Percentiles rank a stretch among this genome's conserved stretches.
Conservation (phyloP, 768 basidiomycete genomes). For the Daedalea quercina region DNA sequence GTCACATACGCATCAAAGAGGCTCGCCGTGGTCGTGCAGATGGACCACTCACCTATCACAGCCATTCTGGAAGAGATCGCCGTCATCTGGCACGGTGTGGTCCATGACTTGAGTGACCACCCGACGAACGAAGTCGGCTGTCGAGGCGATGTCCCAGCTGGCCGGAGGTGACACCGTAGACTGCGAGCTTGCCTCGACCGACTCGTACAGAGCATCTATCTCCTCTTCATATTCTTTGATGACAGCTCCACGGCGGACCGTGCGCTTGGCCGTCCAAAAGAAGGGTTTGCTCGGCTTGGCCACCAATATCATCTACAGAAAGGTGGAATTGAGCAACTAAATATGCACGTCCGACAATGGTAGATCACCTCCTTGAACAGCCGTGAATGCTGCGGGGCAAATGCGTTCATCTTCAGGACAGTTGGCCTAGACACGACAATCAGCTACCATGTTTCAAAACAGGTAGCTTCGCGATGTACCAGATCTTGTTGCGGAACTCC, state of each 20-base stretch:
- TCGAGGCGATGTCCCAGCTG: slow-evolving; percentile 18
- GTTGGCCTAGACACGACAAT: slow-evolving; percentile 12
- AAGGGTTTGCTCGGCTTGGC: slow-evolving; percentile 24
- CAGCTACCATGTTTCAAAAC: background rate
- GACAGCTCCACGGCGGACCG: slow-evolving; percentile 21
- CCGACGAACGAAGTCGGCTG: slow-evolving; percentile 24
- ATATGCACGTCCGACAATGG: too few relatives aligned
- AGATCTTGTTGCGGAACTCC: slow-evolving; percentile 29
- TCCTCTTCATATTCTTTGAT: slow-evolving; percentile 31
- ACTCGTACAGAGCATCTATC: slow-evolving; percentile 31
- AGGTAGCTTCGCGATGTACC: slow-evolving; percentile 16
- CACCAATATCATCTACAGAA: slow-evolving; percentile 26
- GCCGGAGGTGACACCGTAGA: slow-evolving; percentile 22
- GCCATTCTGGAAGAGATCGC: slow-evolving; percentile 17
- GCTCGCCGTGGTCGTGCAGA: too few relatives aligned
- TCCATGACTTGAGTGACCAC: slow-evolving; percentile 29
- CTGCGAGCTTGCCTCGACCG: slow-evolving; percentile 27
- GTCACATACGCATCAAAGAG: background rate
- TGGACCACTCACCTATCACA: slow-evolving; percentile 5
- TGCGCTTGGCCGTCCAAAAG: slow-evolving; percentile 26
- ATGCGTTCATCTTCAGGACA: slow-evolving; percentile 33
- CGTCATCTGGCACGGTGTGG: slow-evolving; percentile 22
- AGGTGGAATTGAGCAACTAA: too few relatives aligned
- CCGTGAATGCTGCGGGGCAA: slow-evolving; percentile 37
- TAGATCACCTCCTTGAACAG: slow-evolving; percentile 38